Evolutionary conservation across 768 basidiomycete species (phyloP), one percentile per base, ranked within the genome.

Genomic region (Austroboletus eburneus): DNA sequence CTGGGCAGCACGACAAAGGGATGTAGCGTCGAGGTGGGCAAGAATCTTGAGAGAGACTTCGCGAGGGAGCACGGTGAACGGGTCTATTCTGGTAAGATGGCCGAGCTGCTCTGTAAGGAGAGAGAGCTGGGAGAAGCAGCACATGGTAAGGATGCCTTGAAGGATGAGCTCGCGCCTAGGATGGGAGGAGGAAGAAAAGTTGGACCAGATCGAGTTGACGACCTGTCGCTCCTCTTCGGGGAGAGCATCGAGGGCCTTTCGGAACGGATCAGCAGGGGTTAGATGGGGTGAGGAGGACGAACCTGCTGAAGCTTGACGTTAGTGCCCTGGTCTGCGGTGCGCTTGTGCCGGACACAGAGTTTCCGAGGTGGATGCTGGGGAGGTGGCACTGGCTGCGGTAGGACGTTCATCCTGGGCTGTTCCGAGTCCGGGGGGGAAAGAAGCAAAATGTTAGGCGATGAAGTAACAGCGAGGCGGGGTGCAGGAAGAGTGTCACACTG

Each of bases 81-180:
- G 96, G 65, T 99, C 96, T 66, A 98, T 85, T 56, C 96, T 85
- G 65, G 96, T 97, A 56, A 97, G 84, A 55, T 90, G 84, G 27
- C 83, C 74, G 50, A 98, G 88, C 43, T 92, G 87, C 52, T 96
- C 91, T 24, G 92, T 87, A 48, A 99, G 85, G 41, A 97, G 87
- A 22, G 96, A 97, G 23, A 99, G 84, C 61, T 99, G 93, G 39
- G 90, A 94, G 73, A 96, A 97, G 70, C 96, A 98, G 67, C 94
- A 98, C 92, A 99, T 98, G 14, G 96, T 97, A 56, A 99, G 82
- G 48, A 99, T 79, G 33, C 96, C 96, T 58, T 90, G 91, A 40
- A 99, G 85, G 63, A 98, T 97, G 63, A 98, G 82, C 45, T 88
- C 91, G 30, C 96, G 80, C 29, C 89, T 83, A 5, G 87, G 81